These are phyloP conservation scores for Pestalotiopsis sp. DNA, from an alignment of 2,329 filamentous ascomycete species.

Conservation along the genomic window DNA sequence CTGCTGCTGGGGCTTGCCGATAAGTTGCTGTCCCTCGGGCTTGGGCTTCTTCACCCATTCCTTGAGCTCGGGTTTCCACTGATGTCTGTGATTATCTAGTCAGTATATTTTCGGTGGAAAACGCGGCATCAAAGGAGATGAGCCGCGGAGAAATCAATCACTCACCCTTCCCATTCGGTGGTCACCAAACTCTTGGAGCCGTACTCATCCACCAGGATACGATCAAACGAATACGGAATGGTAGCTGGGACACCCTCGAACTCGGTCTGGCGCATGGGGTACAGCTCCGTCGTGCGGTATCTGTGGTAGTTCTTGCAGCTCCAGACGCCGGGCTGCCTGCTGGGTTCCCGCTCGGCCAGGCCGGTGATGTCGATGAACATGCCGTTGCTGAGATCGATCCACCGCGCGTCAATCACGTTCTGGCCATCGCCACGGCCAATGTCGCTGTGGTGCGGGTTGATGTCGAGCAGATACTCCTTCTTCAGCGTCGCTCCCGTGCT, in stretches of 20 bases:
- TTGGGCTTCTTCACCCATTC: conserved; percentile 57
- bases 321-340: conserved; percentile 65
- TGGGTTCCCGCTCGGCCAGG: conserved; percentile 67
- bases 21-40: conserved; percentile 14
- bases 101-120: conserved; percentile 7
- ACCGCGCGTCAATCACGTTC: conserved; percentile 84
- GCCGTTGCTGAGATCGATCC: conserved; percentile 77
- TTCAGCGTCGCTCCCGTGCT: conserved; percentile 18
- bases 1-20: not conserved
- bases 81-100: conserved; percentile 48
- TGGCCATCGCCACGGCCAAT: conserved; percentile 65
- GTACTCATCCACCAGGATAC: conserved; percentile 68
- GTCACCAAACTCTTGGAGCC: conserved; percentile 59
- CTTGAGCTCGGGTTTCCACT: conserved; percentile 59
- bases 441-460: conserved; percentile 72
- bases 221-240: conserved; percentile 71
- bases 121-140: not conserved
- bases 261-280: conserved; percentile 71
- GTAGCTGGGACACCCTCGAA: conserved; percentile 75
- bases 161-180: conserved; percentile 66
- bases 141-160: conserved; percentile 17
- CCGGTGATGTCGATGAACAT: conserved; percentile 85
- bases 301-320: conserved; percentile 80
- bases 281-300: conserved; percentile 73
- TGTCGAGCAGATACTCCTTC: conserved; percentile 70